Base-by-base conservation (phyloP, 768 basidiomycete species). In the Auriculariales sp. region DNA sequence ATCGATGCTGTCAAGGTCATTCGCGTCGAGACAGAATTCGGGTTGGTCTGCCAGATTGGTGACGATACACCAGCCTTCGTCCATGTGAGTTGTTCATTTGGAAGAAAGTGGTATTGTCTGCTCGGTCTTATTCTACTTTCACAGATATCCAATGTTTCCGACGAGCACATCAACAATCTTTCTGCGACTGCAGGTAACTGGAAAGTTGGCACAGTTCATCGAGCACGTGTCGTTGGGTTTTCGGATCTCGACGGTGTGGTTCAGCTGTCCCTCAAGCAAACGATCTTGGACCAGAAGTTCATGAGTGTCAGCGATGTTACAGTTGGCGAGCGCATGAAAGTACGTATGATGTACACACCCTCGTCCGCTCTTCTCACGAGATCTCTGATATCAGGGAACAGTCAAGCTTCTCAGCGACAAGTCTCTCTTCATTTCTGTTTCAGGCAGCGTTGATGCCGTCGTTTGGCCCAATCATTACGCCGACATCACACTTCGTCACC, bases 391-490 rank as follows among this genome's bases (percentile, higher is more conserved):
- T 15, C 47, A 69, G 66, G 70, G 66, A 4, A 88, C 81, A 0
- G 77, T 99, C 54, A 93, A 89, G 67, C 81, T 76, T 53, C 71
- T 99, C 46, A 82, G 82, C 2, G 82, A 87, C 51, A 72, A 77
- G 29, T 83, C 77, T 0, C 66, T 99, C 31, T 94, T 95, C 59
- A 78, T 98, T 34, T 79, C 86, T 27, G 70, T 98, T 49, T 79
- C 83, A 3, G 90, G 88, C 4, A 87, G 76, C 52, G 80, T 97
- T 28, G 90, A 95, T 59, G 95, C 88, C 27, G 83, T 95, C 25
- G 72, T 97, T 19, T 95, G 89, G 86, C 92, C 93, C 0, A 77
- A 80, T 53, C 95, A 98, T 61, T 95, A 87, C 61, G 91, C 95
- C 10, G 95, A 99, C 62, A 92, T 98, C 58, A 62, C 69, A n/a